A percentile compares a stretch with the other conserved stretches of the same genome.
phyloP scores from a whole-genome alignment of 257 asterid genomes.

The Fraxinus quadrangulata region DNA sequence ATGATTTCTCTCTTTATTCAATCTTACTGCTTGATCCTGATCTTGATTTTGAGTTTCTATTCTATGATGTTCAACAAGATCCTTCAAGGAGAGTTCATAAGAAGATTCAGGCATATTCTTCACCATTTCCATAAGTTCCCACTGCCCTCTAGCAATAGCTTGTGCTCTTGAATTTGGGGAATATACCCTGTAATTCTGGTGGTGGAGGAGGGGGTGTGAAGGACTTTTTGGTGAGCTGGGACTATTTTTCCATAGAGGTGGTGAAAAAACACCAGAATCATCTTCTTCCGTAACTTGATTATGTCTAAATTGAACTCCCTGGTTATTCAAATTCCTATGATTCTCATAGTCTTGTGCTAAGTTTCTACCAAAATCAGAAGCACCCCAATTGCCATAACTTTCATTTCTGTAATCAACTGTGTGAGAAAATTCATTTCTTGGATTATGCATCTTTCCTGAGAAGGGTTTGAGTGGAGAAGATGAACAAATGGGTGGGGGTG shows the following conservation, averaged over 20 bases:
- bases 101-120: slow-evolving; percentile 72
- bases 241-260: slow-evolving; percentile 62
- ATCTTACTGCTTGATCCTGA: neutral
- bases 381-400: slow-evolving; percentile 11
- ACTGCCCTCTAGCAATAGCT: slow-evolving; percentile 75
- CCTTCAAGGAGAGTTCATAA: slow-evolving; percentile 71
- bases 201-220: slow-evolving; percentile 37
- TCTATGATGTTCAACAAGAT: slow-evolving; percentile 58
- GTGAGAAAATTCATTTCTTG: slow-evolving; percentile 28
- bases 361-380: slow-evolving; percentile 19
- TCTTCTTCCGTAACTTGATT: slow-evolving; percentile 26
- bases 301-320: slow-evolving; percentile 43
- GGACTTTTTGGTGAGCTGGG: slow-evolving; percentile 45
- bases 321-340: slow-evolving; percentile 9
- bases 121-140: slow-evolving; percentile 93
- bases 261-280: slow-evolving; percentile 58
- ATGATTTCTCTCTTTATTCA: slow-evolving; percentile 10
- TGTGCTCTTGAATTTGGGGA: slow-evolving; percentile 62
- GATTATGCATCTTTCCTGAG: slow-evolving; percentile 45
- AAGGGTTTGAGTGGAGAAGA: slow-evolving; percentile 25
- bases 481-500: neutral
- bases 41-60: slow-evolving; percentile 20
- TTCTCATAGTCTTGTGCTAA: slow-evolving; percentile 19
- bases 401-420: slow-evolving; percentile 19
- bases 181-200: slow-evolving; percentile 30